Evolutionary conservation across 768 basidiomycete species (phyloP).

Genomic region (Pleurotus salmoneostramineus): DNA sequence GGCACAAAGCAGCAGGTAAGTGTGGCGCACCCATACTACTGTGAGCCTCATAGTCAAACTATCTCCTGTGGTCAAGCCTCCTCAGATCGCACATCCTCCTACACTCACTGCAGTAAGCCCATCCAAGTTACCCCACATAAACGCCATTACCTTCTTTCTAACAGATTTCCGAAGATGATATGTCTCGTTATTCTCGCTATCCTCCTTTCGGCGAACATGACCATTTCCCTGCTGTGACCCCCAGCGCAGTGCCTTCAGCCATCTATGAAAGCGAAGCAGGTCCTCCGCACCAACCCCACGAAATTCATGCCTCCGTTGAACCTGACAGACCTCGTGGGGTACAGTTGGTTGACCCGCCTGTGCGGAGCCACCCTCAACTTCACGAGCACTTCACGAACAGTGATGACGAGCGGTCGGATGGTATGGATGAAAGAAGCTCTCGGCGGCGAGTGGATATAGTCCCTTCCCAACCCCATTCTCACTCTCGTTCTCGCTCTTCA

Average conservation of each 20-base stretch:
- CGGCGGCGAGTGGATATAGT: no score
- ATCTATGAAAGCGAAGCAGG: not conserved
- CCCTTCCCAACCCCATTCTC: not conserved
- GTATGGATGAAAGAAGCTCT: not conserved
- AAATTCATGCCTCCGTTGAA: not conserved
- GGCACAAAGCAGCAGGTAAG: not conserved
- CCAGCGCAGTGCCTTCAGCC: not conserved
- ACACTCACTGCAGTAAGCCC: slow-evolving; percentile 1
- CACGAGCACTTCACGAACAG: slow-evolving; percentile 3
- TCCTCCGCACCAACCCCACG: not conserved
- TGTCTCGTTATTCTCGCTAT: slow-evolving; percentile 1
- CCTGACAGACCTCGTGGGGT: not conserved
- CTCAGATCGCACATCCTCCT: slow-evolving; percentile 1
- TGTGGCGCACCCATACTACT: not conserved
- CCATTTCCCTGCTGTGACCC: not conserved
- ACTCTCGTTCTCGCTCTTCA: not conserved
- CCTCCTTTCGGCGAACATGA: not conserved
- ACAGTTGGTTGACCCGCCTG: not conserved
- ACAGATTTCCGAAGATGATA: slow-evolving; percentile 6
- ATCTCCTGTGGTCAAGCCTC: not conserved
- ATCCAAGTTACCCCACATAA: not conserved
- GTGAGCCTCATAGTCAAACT: not conserved
- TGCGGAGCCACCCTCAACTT: not conserved
- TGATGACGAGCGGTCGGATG: not conserved
- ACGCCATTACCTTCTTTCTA: not conserved